Conservation (phyloP, 2,329 filamentous ascomycete genomes). For the Cladosporium sp. region DNA sequence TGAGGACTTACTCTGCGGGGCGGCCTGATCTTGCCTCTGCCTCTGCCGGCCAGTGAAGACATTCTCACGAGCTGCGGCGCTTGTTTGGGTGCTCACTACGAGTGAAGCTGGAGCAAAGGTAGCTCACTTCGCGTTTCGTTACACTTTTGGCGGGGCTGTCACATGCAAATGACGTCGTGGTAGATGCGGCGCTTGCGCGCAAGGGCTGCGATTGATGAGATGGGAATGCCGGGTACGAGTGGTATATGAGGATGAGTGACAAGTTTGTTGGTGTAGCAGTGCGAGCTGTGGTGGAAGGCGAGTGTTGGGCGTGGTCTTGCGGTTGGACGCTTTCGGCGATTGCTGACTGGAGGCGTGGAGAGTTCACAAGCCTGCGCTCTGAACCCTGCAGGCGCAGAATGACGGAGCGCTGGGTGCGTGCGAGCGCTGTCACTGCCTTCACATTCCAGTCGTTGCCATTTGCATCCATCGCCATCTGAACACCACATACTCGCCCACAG, state of each 20-base stretch:
- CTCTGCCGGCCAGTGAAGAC: slow-evolving; percentile 49
- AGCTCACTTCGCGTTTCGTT: background rate
- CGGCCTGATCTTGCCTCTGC: slow-evolving; percentile 61
- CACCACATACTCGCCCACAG: background rate
- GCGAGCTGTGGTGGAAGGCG: background rate
- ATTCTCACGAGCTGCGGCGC: background rate
- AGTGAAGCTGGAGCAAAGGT: background rate
- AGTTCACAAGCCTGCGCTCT: background rate
- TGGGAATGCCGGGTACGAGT: background rate
- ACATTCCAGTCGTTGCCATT: background rate
- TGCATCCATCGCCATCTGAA: background rate
- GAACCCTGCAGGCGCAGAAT: background rate
- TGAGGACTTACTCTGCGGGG: slow-evolving; percentile 59
- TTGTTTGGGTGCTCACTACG: background rate
- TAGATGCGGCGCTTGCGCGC: background rate
- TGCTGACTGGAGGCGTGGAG: background rate
- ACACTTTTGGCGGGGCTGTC: slow-evolving; percentile 9
- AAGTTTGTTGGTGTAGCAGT: background rate
- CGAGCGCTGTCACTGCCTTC: background rate
- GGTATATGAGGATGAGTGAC: background rate
- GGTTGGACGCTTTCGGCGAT: background rate
- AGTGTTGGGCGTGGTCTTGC: background rate
- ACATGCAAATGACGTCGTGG: slow-evolving; percentile 9
- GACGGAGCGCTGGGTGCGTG: background rate
- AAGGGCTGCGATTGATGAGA: background rate